A percentile compares a stretch with the other conserved stretches of the same genome.
Conservation (phyloP, 2,329 filamentous ascomycete genomes). For the Pestalotiopsis sp. region DNA sequence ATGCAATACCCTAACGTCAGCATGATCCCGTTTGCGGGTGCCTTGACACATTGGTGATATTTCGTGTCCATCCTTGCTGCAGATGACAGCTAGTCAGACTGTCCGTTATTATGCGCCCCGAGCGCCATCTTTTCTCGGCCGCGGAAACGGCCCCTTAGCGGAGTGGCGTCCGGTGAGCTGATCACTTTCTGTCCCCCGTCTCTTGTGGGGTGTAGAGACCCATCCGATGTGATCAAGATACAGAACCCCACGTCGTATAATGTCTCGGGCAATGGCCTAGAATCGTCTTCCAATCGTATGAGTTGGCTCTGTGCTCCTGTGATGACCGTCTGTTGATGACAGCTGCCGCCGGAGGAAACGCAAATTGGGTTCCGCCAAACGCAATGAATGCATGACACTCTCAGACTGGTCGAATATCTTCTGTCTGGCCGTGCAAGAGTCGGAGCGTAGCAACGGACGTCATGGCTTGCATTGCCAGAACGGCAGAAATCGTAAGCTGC, state of each 20-base stretch:
- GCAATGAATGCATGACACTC: neutral
- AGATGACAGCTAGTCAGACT: neutral
- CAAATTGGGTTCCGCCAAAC: neutral
- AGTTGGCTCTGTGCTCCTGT: neutral
- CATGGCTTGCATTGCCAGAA: neutral
- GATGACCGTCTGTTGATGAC: neutral
- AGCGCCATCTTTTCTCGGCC: neutral
- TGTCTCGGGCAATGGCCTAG: neutral
- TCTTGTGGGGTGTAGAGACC: neutral
- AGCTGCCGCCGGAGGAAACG: neutral
- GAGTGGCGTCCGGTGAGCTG: neutral
- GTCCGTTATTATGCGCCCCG: neutral
- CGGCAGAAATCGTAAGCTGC: constrained; percentile 3
- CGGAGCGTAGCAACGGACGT: neutral
- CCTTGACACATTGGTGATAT: neutral
- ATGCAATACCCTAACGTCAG: neutral
- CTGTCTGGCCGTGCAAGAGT: neutral
- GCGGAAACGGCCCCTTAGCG: constrained; percentile 3
- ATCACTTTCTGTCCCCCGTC: neutral
- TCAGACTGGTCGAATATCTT: neutral
- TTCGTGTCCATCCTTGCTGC: constrained; percentile 1
- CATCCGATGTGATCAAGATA: neutral
- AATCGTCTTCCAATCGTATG: neutral
- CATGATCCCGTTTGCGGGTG: neutral
- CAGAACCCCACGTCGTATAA: neutral